Evolutionary conservation across 768 basidiomycete genomes (phyloP).

Genomic region (Agaricus blazei): DNA sequence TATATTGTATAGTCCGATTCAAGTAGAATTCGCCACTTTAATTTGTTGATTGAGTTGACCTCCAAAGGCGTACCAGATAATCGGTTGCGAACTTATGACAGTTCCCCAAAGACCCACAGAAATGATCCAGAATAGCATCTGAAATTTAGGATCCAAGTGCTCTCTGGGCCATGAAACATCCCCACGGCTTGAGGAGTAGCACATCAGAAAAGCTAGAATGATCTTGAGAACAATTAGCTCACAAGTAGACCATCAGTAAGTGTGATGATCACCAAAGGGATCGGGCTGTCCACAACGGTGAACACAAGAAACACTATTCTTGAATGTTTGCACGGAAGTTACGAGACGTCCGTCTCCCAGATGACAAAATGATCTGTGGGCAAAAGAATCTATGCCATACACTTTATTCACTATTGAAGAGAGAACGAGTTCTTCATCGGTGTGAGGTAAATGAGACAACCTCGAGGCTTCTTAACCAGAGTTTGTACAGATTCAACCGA

Average conservation of each 20-base stretch:
- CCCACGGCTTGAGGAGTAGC: background rate
- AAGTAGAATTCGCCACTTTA: background rate
- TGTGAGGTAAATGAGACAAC: too few relatives aligned
- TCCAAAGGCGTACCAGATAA: too few relatives aligned
- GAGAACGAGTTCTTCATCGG: too few relatives aligned
- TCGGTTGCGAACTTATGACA: background rate
- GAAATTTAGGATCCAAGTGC: background rate
- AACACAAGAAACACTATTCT: too few relatives aligned
- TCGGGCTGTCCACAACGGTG: background rate
- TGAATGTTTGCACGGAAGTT: too few relatives aligned
- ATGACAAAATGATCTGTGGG: too few relatives aligned
- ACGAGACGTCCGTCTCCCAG: too few relatives aligned
- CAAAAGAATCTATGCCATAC: too few relatives aligned
- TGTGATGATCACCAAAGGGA: background rate
- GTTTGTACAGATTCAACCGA: too few relatives aligned
- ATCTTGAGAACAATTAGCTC: background rate
- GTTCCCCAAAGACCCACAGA: background rate
- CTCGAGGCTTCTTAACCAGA: too few relatives aligned
- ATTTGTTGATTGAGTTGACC: background rate
- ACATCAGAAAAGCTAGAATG: background rate
- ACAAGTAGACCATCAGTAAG: background rate
- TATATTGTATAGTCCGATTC: background rate
- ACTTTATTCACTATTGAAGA: too few relatives aligned
- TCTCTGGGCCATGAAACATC: background rate
- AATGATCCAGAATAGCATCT: background rate